Evolutionary conservation across 805 yeast species (phyloP).

Genomic region (Candida anglica): DNA sequence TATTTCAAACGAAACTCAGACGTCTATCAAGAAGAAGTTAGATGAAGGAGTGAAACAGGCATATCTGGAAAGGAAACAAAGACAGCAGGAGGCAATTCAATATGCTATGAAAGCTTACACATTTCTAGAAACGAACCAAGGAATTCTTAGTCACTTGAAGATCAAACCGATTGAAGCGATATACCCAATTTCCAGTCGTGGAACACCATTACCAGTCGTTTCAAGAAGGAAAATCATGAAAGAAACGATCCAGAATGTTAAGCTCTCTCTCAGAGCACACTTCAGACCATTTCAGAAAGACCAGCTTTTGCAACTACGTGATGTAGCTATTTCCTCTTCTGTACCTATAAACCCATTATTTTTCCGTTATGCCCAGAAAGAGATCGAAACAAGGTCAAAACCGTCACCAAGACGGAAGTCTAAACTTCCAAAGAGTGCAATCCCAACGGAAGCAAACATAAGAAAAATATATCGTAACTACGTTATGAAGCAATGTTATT

Average conservation of each 20-base stretch:
- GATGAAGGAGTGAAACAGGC: too few species aligned
- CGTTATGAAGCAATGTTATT: constrained; percentile 25
- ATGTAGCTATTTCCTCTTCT: neutral
- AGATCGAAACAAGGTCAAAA: constrained; percentile 1
- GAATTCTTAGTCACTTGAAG: constrained; percentile 17
- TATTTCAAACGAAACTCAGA: too few species aligned
- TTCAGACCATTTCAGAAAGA: too few species aligned
- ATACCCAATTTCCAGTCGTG: constrained; percentile 26
- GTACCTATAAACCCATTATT: neutral
- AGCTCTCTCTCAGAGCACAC: too few species aligned
- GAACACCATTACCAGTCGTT: constrained; percentile 28
- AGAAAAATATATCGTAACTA: constrained; percentile 22
- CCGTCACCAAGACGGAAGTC: constrained; percentile 15
- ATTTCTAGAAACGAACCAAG: constrained; percentile 17
- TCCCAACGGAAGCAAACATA: constrained; percentile 28
- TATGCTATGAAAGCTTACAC: constrained; percentile 7
- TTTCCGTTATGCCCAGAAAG: constrained; percentile 10
- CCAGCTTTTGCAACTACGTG: neutral
- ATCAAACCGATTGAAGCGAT: constrained; percentile 26
- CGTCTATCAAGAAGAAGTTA: too few species aligned
- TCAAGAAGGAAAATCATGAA: too few species aligned
- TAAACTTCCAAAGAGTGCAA: constrained; percentile 18
- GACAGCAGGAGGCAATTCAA: too few species aligned
- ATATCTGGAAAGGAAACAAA: too few species aligned
- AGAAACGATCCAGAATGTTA: too few species aligned